Evolutionary conservation across 2,329 filamentous ascomycete genomes (phyloP), one percentile per base, ranked within the genome.

Genomic region (Gaeumannomyces tritici): DNA sequence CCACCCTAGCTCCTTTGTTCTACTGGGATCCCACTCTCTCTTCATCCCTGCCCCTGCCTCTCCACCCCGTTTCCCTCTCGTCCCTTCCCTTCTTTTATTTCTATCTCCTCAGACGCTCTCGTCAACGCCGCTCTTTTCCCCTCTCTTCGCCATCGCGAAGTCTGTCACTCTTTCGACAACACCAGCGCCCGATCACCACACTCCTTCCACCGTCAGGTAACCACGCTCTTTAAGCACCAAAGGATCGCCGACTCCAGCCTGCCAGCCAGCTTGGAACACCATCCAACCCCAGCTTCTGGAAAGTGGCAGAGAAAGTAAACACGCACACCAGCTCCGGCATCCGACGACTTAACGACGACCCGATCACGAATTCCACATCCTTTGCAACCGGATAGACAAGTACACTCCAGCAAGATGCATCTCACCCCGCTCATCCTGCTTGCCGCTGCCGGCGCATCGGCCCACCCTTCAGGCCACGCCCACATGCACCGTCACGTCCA

Each of bases 391-490:
- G 31, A 56, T 57, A 63, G 21, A 33, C n/a, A 28, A 51, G 9
- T 13, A 57, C 55, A 4, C 55, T 35, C 15, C 60, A 33, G 31
- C 57, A 66, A 31, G 26, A 69, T 69, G 67, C 70, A 67, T 63
- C 64, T 70, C 35, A 55, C 67, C n/a, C 64, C 67, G 24, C 62
- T 74, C 55, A 63, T 74, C 56, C 66, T 74, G 42, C 66, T 72
- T 57, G 70, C 71, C 68, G 71, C 69, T 63, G 62, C 72, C 61
- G 70, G 70, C 62, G 73, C 65, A 28, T 67, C 69, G 11, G 73
- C 73, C 21, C 71, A 72, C 66, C 73, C 73, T 6, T 73, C 72
- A 4, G 71, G 69, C 62, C 73, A 74, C 60, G 80, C 66, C 62
- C 73, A 74, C 66, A 62, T 69, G 26, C 73, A 75, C 68, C 72